phyloP scores from a whole-genome alignment of 1,139 yeast species.

The Debaryomyces psychrophilus region DNA sequence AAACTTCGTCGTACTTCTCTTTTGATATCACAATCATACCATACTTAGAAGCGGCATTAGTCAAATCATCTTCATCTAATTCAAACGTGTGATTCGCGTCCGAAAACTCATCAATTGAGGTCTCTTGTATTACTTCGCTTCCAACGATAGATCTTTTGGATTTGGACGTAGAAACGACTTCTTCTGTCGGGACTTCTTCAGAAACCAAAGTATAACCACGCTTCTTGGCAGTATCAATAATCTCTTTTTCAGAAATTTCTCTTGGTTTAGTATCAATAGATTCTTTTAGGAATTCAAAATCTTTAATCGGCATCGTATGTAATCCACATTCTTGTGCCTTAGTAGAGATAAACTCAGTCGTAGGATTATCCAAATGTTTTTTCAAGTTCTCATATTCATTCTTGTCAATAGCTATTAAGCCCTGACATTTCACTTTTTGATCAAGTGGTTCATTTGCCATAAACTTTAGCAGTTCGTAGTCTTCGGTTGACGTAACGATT shows the following conservation, averaged over 20 bases:
- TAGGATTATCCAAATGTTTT: slow-evolving; percentile 20
- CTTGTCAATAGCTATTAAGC: slow-evolving; percentile 9
- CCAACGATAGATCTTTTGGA: slow-evolving; percentile 11
- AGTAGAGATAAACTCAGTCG: slow-evolving; percentile 22
- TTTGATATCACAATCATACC: slow-evolving; percentile 42
- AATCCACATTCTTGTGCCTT: slow-evolving; percentile 22
- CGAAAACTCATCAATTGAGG: too few species aligned
- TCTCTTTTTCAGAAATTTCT: neutral
- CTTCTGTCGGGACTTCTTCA: neutral
- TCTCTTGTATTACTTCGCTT: slow-evolving; percentile 41
- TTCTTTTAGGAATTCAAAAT: slow-evolving; percentile 13
- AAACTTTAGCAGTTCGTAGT: slow-evolving; percentile 23
- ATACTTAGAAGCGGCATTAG: slow-evolving; percentile 31
- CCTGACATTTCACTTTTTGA: slow-evolving; percentile 20
- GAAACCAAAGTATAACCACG: slow-evolving; percentile 20
- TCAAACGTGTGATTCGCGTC: slow-evolving; percentile 27
- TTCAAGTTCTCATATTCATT: slow-evolving; percentile 19
- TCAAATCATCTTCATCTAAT: slow-evolving; percentile 35
- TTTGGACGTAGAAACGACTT: neutral
- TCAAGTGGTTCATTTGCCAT: slow-evolving; percentile 20
- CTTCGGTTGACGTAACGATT: slow-evolving; percentile 31
- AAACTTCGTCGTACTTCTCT: slow-evolving; percentile 24
- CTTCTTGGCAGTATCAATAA: slow-evolving; percentile 7
- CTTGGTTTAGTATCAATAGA: neutral
- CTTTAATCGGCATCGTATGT: slow-evolving; percentile 23